Conservation (phyloP, 202 grass and related monocot genomes). For the Zizania palustris region DNA sequence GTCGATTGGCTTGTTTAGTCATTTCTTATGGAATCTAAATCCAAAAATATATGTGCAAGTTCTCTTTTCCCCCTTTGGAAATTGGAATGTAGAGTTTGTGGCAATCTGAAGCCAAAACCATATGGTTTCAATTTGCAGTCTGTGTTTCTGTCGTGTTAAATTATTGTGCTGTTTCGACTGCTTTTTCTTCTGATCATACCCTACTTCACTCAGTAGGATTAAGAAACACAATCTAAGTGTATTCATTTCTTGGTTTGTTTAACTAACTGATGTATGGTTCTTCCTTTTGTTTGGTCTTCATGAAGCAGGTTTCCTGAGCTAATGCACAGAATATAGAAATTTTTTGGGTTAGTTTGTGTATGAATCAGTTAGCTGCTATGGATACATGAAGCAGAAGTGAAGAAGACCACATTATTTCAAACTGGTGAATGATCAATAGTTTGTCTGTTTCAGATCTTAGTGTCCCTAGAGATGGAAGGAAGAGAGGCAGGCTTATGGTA, state of each 20-base stretch:
- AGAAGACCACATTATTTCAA: constrained; percentile 6
- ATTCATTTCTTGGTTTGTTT: background rate
- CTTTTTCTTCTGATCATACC: background rate
- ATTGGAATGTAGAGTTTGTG: background rate
- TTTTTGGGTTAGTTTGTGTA: constrained; percentile 22
- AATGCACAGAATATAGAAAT: background rate
- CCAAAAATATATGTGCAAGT: background rate
- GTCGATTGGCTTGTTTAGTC: background rate
- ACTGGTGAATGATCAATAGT: constrained; percentile 35
- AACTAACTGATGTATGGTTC: background rate
- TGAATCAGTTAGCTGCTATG: constrained; percentile 34
- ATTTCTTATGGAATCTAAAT: background rate
- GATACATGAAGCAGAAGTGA: constrained; percentile 18
- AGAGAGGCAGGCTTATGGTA: constrained; percentile 48
- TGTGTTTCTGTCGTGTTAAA: background rate
- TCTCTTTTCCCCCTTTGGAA: background rate
- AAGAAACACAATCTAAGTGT: background rate
- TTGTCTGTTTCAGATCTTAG: constrained; percentile 34
- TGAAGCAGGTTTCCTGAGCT: constrained; percentile 39
- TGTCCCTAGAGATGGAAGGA: constrained; percentile 35
- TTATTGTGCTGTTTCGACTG: background rate
- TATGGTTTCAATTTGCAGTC: background rate
- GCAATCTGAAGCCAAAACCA: background rate
- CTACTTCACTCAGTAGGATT: background rate
- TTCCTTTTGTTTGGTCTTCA: constrained; percentile 6